phyloP scores from a whole-genome alignment of 768 basidiomycete genomes.

The Calvatia gigantea region DNA sequence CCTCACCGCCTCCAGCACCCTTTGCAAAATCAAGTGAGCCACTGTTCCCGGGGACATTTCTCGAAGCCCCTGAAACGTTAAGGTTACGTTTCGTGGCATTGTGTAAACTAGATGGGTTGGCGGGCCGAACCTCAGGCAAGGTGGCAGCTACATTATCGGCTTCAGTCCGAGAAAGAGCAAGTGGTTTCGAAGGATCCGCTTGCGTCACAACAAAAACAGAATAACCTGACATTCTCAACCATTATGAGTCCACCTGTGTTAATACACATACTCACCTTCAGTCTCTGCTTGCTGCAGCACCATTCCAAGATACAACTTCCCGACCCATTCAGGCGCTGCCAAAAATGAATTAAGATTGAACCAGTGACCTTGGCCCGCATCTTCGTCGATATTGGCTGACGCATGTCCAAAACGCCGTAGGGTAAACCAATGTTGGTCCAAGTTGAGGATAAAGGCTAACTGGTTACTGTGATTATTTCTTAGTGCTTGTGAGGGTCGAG shows the following conservation, averaged over 20 bases:
- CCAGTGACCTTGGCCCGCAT: conserved; percentile 67
- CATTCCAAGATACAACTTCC: conserved; percentile 81
- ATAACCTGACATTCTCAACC: conserved; percentile 51
- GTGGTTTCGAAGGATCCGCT: conserved; percentile 47
- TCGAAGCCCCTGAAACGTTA: not conserved
- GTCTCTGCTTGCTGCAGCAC: conserved; percentile 82
- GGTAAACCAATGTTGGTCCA: conserved; percentile 87
- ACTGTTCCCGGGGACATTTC: not conserved
- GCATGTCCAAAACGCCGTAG: conserved; percentile 73
- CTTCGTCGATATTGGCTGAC: conserved; percentile 33
- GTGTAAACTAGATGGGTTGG: conserved; percentile 14
- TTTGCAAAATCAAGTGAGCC: conserved; percentile 11
- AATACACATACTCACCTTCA: conserved; percentile 52
- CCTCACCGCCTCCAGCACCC: conserved; percentile 22
- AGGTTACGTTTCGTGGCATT: conserved; percentile 5
- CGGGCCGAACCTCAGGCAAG: conserved; percentile 51
- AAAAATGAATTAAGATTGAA: conserved; percentile 85
- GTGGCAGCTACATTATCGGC: conserved; percentile 70
- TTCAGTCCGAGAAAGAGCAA: conserved; percentile 59
- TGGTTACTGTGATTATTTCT: conserved; percentile 50
- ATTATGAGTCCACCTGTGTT: not conserved
- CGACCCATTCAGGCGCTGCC: conserved; percentile 73
- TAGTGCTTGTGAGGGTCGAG: not conserved
- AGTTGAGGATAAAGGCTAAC: conserved; percentile 84
- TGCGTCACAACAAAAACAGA: conserved; percentile 77